Conservation (phyloP, 192 early-diverging fungal species). For the Rhizoclosmatium sp. region DNA sequence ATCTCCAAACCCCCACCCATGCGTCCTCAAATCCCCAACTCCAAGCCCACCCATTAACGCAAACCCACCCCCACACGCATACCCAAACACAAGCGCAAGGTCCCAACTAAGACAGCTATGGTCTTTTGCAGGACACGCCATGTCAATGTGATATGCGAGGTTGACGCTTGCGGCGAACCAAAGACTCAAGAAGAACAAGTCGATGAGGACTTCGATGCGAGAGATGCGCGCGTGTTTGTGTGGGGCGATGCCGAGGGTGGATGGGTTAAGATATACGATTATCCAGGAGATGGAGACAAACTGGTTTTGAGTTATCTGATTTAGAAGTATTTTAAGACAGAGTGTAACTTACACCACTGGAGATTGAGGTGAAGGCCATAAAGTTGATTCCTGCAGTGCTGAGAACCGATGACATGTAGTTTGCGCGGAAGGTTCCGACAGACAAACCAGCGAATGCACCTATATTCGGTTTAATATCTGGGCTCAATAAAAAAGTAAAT, state of each 20-base stretch:
- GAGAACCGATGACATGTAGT: constrained; percentile 51
- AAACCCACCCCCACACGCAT: constrained; percentile 40
- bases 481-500: not conserved
- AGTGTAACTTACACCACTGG: constrained; percentile 29
- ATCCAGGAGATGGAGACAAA: constrained; percentile 57
- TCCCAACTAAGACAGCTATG: constrained; percentile 45
- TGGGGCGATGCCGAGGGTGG: constrained; percentile 52
- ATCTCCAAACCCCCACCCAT: constrained; percentile 36
- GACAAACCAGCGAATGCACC: constrained; percentile 50
- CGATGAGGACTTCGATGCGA: constrained; percentile 52
- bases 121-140: constrained; percentile 15
- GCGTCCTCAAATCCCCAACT: constrained; percentile 41
- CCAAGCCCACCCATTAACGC: constrained; percentile 46
- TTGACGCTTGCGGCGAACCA: constrained; percentile 51
- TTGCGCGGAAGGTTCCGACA: constrained; percentile 53
- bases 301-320: no score
- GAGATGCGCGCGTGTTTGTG: constrained; percentile 55
- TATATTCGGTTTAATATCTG: not conserved
- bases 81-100: constrained; percentile 53
- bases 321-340: no score
- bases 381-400: constrained; percentile 53
- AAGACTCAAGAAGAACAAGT: constrained; percentile 46
- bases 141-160: constrained; percentile 30
- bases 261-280: constrained; percentile 56
- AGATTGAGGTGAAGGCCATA: constrained; percentile 53